Percentiles rank a stretch among this genome's conserved stretches.
Conservation (phyloP, 495 filamentous ascomycete species). For the Penicillium subrubescens region DNA sequence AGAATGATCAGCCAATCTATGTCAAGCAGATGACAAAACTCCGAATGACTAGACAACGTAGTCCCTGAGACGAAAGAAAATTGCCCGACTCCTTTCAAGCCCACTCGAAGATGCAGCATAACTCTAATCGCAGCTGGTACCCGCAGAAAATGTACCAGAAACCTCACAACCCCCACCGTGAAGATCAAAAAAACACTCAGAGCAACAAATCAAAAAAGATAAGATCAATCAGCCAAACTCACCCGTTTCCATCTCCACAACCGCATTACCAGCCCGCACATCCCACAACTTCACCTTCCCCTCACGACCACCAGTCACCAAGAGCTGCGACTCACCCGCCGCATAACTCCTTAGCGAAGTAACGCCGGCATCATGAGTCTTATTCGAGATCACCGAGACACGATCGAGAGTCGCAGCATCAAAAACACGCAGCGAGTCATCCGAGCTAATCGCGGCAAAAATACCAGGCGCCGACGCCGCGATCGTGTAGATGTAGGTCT, state of each 20-base stretch:
- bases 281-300: constrained; percentile 53
- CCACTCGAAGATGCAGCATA: constrained; percentile 6
- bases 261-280: constrained; percentile 37
- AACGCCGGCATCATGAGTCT: constrained; percentile 45
- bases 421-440: constrained; percentile 56
- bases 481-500: constrained; percentile 56
- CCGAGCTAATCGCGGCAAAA: constrained; percentile 57
- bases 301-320: constrained; percentile 52
- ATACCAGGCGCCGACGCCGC: constrained; percentile 31
- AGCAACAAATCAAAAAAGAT: constrained; percentile 10
- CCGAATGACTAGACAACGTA: background rate
- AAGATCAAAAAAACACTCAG: constrained; percentile 2
- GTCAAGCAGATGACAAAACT: background rate
- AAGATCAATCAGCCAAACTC: constrained; percentile 21
- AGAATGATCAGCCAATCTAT: constrained; percentile 9
- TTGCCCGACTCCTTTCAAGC: constrained; percentile 16
- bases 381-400: constrained; percentile 32
- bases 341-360: constrained; percentile 45
- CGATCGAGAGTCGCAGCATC: constrained; percentile 43
- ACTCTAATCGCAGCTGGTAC: background rate
- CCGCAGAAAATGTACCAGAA: background rate
- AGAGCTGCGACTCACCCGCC: constrained; percentile 30
- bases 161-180: background rate
- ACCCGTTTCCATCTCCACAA: constrained; percentile 45
- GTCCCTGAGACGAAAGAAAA: constrained; percentile 11